phyloP scores from a whole-genome alignment of 148 eudicot species.

The Vaccinium vitisidaea region DNA sequence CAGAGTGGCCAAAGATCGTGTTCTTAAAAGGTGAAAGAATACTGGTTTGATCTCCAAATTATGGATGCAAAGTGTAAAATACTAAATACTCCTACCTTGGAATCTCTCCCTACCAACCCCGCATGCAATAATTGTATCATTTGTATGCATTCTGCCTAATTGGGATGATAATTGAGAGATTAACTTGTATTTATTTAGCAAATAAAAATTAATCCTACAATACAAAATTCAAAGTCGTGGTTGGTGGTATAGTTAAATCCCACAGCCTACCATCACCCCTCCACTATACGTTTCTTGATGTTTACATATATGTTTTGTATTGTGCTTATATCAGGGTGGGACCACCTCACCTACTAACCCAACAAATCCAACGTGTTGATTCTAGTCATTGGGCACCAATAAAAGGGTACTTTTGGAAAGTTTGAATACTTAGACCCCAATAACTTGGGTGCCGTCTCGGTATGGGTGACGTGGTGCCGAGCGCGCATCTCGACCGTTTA shows the following conservation, averaged over 20 bases:
- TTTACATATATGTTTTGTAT: neutral
- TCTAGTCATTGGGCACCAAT: neutral
- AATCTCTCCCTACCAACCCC: neutral
- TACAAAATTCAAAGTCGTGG: neutral
- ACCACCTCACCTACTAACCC: conserved; percentile 4
- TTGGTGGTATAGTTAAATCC: neutral
- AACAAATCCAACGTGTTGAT: neutral
- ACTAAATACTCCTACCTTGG: neutral
- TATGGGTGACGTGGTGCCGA: too few species aligned
- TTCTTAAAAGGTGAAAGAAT: too few species aligned
- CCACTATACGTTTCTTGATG: neutral
- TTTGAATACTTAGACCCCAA: neutral
- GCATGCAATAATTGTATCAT: too few species aligned
- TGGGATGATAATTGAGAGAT: neutral
- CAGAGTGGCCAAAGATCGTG: too few species aligned
- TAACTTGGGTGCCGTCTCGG: too few species aligned
- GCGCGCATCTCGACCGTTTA: too few species aligned
- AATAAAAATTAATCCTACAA: neutral
- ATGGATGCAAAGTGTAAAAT: too few species aligned
- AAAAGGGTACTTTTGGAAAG: neutral
- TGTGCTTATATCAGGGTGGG: neutral
- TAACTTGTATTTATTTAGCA: neutral
- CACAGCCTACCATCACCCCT: neutral
- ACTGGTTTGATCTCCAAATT: too few species aligned
- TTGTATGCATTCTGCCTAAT: neutral